Base-by-base conservation (phyloP, 805 yeast species). In the Candida endomychidarum region DNA sequence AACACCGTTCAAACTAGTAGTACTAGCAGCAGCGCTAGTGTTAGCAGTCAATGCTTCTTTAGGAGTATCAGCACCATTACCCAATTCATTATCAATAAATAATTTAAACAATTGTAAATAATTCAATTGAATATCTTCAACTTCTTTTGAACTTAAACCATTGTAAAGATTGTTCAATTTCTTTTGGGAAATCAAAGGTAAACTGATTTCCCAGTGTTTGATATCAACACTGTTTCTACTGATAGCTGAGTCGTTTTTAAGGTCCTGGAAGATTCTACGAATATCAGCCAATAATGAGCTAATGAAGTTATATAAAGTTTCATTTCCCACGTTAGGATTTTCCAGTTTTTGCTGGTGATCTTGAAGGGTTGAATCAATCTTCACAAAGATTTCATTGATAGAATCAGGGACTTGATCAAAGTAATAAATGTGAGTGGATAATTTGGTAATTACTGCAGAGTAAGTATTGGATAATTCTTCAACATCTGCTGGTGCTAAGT, bases 401-500 rank as follows among this genome's bases (percentile, higher is more conserved):
- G 91, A 82, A 57, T 90, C 97, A 11, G 82, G 74, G 4, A 84
- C 78, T 59, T 93, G 99, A 49, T 88, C 95, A 44, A 81, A 81
- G 57, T 91, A 91, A 53, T 89, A 89, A 9, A 81, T 75, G 57
- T 89, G 96, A 2, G 78, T 74, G 1, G 89, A 80, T 38, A 91
- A 69, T 43, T 83, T 81, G 42, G 81, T 77, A 40, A 90, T 76
- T 18, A 89, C 77, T 16, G 65, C 64, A 1, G 80, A 63, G 50
- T 80, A 81, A 19, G 51, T 74, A 59, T 34, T 53, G 32, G 52
- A 75, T 52, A 54, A 75, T 48, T 37, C 61, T 44, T 38, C 31
- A 24, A 59, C 52, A 30, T 63, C 56, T 2, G 50, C 53, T 18
- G 46, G 43, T 8, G 42, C 24, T 18, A 63, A 51, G 11, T 39